Evolutionary conservation across 768 basidiomycete species (phyloP), one percentile per base, ranked within the genome.

Genomic region (Podaxis pistillaris): DNA sequence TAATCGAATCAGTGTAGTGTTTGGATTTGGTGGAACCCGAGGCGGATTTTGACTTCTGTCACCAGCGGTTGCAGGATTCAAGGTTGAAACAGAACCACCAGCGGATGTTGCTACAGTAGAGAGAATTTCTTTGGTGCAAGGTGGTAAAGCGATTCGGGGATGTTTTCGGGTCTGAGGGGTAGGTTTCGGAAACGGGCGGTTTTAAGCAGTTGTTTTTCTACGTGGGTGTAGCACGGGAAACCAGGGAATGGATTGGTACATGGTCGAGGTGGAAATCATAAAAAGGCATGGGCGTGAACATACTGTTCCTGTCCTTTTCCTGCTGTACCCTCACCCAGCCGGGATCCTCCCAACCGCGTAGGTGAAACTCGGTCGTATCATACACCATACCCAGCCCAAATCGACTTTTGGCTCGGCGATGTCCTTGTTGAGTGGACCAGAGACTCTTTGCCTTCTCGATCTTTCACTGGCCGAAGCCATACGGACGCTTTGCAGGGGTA

Each of bases 271-370:
- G 4, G 44, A 19, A n/a, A 44, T 52, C 50, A 17, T 17, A 17
- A 56, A 41, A n/a, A 36, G 37, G 47, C 81, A 88, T 26, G 26
- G 26, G 26, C 26, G 1, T 26, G 26, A 67, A 41, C 41, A 15
- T 71, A 94, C 92, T 94, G 38, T 87, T 89, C 76, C 83, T 87
- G 69, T 93, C 89, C 73, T 88, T 89, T 82, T 91, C 93, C 90
- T 90, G 93, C 70, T 91, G 91, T 26, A 98, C 91, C 66, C 94
- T 86, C 63, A 99, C 93, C 28, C 96, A 85, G 8, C 96, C 96
- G 0, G 96, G 96, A 72, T 99, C 98, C 71, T 92, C 96, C 96
- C 96, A 99, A 74, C 98, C 96, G 56, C 93, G 85, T 13, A 96
- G 96, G 70, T 99, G 96, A 26, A 84, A 79, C 75, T 96, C 98